Evolutionary conservation across 306 rosid genomes (phyloP), one percentile per base, ranked within the genome.

Genomic region (Cucurbita pepo): DNA sequence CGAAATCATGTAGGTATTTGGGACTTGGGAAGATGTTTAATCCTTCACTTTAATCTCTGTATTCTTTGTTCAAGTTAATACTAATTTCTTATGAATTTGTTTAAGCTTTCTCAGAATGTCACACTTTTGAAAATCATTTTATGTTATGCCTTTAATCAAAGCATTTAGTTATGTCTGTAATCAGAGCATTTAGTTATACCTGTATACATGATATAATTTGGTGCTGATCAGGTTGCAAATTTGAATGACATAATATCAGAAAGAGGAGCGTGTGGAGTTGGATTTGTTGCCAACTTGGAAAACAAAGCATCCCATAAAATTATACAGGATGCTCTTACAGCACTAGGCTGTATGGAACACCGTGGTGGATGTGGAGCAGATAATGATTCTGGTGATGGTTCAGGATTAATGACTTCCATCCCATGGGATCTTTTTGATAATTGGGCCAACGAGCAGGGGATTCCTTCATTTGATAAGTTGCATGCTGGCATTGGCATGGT

Each of bases 341-440:
- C 97, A 81, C 90, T 94, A 74, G 83, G 97, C 82, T 94, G 98
- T 75, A 94, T 90, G 98, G 98, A 94, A 83, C 98, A 94, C 83
- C 96, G 97, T 76, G 98, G 98, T 72, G 98, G 98, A 71, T 94
- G 98, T 81, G 97, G 97, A 78, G 95, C 96, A 70, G 98, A 94
- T 86, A 90, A 89, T 83, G 97, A 94, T 82, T 94, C 98, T 63
- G 98, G 97, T 53, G 98, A 94, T 86, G 98, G 97, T 77, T 86
- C 97, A 47, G 97, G 98, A 76, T 53, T 94, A 81, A 94, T 94
- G 98, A 82, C 96, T 73, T 85, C 88, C 67, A 59, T 94, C 78
- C 97, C 98, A 53, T 94, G 98, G 98, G 96, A 87, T 80, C 83
- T 94, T 65, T 84, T 94, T 81, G 81, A 89, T 83, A 85, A 84